Evolutionary conservation across 225 moss, liverwort and hornwort species (phyloP).

Genomic region (Straminergon stramineum): DNA sequence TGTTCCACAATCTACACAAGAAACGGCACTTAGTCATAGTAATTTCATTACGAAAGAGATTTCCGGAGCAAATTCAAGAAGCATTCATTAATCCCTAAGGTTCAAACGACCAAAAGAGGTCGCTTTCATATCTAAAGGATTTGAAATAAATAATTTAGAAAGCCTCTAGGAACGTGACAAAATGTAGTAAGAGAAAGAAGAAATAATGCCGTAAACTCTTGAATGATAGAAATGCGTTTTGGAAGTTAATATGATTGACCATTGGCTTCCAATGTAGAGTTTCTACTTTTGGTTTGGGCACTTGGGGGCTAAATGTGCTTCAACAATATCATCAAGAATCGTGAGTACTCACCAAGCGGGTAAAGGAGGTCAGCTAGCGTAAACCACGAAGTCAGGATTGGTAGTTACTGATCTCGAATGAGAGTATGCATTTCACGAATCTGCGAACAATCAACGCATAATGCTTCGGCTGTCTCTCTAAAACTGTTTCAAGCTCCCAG

Average conservation of each 20-base stretch:
- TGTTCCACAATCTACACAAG: slow-evolving; percentile 54
- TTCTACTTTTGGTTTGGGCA: not conserved
- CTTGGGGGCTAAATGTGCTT: not conserved
- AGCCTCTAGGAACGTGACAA: not conserved
- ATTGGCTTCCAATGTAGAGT: not conserved
- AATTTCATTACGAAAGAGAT: not conserved
- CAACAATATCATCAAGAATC: not conserved
- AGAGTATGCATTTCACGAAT: slow-evolving; percentile 85
- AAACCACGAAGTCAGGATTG: slow-evolving; percentile 73
- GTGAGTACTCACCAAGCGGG: slow-evolving; percentile 36
- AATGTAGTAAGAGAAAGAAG: not conserved
- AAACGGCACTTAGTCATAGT: not conserved
- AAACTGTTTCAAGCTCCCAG: not conserved
- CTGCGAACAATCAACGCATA: not conserved
- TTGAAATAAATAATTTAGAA: no score
- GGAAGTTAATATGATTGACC: not conserved
- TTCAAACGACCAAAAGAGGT: not conserved
- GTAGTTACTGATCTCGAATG: slow-evolving; percentile 74
- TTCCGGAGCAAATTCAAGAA: not conserved
- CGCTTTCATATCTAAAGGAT: not conserved
- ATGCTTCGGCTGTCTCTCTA: not conserved
- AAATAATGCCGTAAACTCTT: not conserved
- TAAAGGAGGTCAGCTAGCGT: slow-evolving; percentile 53
- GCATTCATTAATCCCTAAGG: not conserved
- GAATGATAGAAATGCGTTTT: not conserved